Percentiles rank a stretch among this genome's conserved stretches.
Evolutionary conservation across 2,329 filamentous ascomycete species (phyloP).

Genomic region (Pseudohalonectria lignicola): DNA sequence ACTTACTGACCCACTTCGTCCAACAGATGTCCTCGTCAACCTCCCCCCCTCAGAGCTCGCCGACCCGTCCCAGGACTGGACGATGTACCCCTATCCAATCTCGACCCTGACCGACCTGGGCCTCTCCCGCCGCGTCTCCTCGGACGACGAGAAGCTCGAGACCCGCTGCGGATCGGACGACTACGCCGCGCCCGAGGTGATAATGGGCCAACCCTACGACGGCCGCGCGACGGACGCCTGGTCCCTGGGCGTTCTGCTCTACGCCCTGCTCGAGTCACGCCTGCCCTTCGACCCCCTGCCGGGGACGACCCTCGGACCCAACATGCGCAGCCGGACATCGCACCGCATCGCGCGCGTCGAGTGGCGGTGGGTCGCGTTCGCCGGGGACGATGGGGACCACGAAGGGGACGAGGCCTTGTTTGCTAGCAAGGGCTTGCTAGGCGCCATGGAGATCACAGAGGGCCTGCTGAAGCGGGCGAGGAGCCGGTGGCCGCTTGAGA

Average conservation of each 20-base stretch:
- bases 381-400: constrained; percentile 77
- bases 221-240: constrained; percentile 87
- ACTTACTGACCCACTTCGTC: constrained; percentile 5
- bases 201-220: constrained; percentile 91
- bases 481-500: constrained; percentile 63
- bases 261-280: constrained; percentile 85
- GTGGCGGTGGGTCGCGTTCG: constrained; percentile 88
- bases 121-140: constrained; percentile 75
- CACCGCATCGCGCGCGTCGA: constrained; percentile 94
- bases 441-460: constrained; percentile 74
- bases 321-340: constrained; percentile 67
- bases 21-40: constrained; percentile 80
- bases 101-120: constrained; percentile 87
- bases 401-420: constrained; percentile 54
- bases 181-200: constrained; percentile 91
- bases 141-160: constrained; percentile 78
- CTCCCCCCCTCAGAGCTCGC: constrained; percentile 57
- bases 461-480: constrained; percentile 73
- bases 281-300: constrained; percentile 88
- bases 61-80: constrained; percentile 54
- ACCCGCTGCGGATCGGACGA: constrained; percentile 94
- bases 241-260: constrained; percentile 88
- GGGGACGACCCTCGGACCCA: constrained; percentile 34
- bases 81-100: constrained; percentile 68
- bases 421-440: constrained; percentile 53